A percentile compares a stretch with the other conserved stretches of the same genome.
Evolutionary conservation across 495 filamentous ascomycete species (phyloP).

Genomic region (Echria macrotheca): DNA sequence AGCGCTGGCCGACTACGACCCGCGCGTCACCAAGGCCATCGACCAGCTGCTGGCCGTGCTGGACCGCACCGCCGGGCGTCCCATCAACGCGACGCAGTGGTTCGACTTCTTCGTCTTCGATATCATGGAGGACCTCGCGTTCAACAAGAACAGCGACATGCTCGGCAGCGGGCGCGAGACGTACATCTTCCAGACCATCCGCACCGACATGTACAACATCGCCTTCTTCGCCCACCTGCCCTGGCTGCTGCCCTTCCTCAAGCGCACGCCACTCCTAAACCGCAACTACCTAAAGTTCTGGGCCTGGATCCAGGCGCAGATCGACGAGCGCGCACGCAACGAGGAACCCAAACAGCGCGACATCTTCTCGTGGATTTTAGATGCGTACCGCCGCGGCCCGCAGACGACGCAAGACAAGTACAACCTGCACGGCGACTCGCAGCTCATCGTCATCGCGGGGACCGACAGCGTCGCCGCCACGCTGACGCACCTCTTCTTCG

Average conservation of each 20-base stretch:
- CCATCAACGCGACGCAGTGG: constrained; percentile 40
- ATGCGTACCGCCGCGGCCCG: constrained; percentile 29
- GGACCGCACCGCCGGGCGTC: neutral
- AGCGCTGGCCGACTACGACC: constrained; percentile 16
- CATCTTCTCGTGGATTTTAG: constrained; percentile 33
- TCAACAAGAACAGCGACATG: constrained; percentile 40
- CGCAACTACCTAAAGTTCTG: constrained; percentile 17
- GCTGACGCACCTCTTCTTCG: constrained; percentile 44
- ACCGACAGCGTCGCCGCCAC: constrained; percentile 48
- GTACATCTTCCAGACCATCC: constrained; percentile 19
- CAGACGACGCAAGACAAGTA: constrained; percentile 28
- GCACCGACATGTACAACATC: constrained; percentile 20
- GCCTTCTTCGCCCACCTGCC: constrained; percentile 21
- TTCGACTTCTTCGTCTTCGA: constrained; percentile 47
- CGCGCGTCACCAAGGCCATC: constrained; percentile 18
- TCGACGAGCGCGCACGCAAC: constrained; percentile 31
- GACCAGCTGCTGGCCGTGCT: constrained; percentile 14
- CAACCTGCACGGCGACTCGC: constrained; percentile 32
- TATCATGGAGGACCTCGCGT: constrained; percentile 48
- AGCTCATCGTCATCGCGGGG: constrained; percentile 44
- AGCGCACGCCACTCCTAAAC: constrained; percentile 16
- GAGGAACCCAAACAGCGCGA: constrained; percentile 33
- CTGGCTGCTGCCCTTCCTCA: constrained; percentile 20
- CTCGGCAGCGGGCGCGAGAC: constrained; percentile 10
- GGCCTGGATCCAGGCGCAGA: constrained; percentile 18